phyloP scores from a whole-genome alignment of 2,329 filamentous ascomycete genomes.

The Ceratocystis albifundus region DNA sequence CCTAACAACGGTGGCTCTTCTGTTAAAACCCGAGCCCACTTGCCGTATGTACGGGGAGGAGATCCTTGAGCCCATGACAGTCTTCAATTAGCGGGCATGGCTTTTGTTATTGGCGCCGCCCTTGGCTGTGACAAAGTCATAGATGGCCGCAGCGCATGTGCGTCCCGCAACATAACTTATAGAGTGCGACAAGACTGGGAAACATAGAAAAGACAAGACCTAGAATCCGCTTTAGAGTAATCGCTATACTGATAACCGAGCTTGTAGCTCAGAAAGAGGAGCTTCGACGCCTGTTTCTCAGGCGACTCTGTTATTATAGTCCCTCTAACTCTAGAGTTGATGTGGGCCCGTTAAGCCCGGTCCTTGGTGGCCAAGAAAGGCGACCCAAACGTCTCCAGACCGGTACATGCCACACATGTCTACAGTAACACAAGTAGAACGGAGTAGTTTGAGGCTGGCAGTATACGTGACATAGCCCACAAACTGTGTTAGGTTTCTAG shows the following conservation, averaged over 20 bases:
- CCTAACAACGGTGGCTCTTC: constrained; percentile 38
- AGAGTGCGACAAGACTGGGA: constrained; percentile 27
- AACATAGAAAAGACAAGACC: constrained; percentile 23
- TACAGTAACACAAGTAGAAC: constrained; percentile 32
- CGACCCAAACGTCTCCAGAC: constrained; percentile 31
- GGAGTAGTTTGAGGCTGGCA: neutral
- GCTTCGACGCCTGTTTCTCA: constrained; percentile 34
- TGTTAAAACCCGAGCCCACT: constrained; percentile 39
- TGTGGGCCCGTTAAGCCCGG: constrained; percentile 32
- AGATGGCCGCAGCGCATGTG: constrained; percentile 30
- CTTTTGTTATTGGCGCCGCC: constrained; percentile 40
- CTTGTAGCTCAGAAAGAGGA: constrained; percentile 39
- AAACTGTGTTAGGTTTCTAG: neutral
- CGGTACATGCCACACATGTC: constrained; percentile 45
- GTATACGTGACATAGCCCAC: neutral
- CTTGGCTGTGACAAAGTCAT: constrained; percentile 31
- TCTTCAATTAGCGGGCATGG: constrained; percentile 40
- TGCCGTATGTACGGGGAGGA: too few species aligned
- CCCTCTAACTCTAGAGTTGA: too few species aligned
- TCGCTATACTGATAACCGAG: constrained; percentile 37
- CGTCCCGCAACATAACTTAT: constrained; percentile 35
- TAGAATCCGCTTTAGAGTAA: constrained; percentile 30
- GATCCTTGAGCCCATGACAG: constrained; percentile 39
- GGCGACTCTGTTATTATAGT: neutral
- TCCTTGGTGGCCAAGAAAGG: constrained; percentile 39